Percentiles rank a stretch among this genome's conserved stretches.
phyloP scores from a whole-genome alignment of 306 rosid species.

The peach (Prunus persica) region DNA sequence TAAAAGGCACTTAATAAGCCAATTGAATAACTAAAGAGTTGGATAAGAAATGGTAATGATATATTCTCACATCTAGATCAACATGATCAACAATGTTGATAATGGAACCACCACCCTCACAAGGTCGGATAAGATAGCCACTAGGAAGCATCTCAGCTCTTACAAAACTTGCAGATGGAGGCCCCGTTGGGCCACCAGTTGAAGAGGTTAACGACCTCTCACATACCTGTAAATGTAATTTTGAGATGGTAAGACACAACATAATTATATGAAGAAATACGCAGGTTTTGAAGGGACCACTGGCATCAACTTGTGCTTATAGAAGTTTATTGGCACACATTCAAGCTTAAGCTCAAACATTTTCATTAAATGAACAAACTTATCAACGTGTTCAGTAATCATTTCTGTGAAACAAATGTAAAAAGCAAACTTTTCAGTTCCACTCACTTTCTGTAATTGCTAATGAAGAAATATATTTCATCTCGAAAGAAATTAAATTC shows the following conservation, averaged over 20 bases:
- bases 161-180: conserved; percentile 65
- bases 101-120: conserved; percentile 96
- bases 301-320: not conserved
- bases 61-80: conserved; percentile 65
- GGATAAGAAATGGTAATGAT: not conserved
- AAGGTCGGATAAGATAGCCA: conserved; percentile 86
- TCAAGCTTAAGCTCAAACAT: too few relatives aligned
- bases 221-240: conserved; percentile 55
- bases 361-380: too few relatives aligned
- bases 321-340: too few relatives aligned
- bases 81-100: conserved; percentile 94
- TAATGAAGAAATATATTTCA: too few relatives aligned
- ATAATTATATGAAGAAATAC: not conserved
- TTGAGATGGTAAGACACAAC: not conserved
- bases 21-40: not conserved
- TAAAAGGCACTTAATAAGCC: not conserved
- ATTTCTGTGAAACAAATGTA: too few relatives aligned
- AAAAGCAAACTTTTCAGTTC: too few relatives aligned
- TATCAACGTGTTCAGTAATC: too few relatives aligned
- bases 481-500: too few relatives aligned
- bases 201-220: conserved; percentile 87
- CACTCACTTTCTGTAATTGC: too few relatives aligned
- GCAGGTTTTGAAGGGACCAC: not conserved
- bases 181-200: conserved; percentile 84
- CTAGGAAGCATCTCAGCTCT: conserved; percentile 98